These are phyloP conservation scores for Vaucheria bursata DNA, from an alignment of 352 stramenopile genomes.

Conservation along the genomic window DNA sequence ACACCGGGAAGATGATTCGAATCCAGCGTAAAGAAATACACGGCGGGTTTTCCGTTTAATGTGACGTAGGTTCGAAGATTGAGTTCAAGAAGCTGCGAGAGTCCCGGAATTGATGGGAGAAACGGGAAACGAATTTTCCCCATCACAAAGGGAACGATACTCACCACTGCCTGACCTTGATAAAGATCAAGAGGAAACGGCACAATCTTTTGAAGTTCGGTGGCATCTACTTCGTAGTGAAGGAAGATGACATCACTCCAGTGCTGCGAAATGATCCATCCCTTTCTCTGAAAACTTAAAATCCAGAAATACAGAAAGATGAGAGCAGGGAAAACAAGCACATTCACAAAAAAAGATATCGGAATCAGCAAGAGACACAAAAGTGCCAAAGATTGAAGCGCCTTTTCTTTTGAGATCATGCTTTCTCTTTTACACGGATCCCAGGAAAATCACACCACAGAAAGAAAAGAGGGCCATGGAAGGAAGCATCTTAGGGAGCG, in stretches of 20 bases:
- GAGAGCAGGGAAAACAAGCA: too few relatives aligned
- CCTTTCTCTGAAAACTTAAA: background rate
- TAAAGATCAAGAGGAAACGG: background rate
- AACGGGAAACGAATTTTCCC: background rate
- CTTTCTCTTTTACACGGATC: too few relatives aligned
- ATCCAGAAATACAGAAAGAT: background rate
- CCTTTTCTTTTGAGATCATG: too few relatives aligned
- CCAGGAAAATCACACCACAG: too few relatives aligned
- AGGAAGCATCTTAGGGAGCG: background rate
- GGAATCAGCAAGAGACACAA: too few relatives aligned
- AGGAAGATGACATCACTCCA: background rate
- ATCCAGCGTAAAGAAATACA: slow-evolving; percentile 2
- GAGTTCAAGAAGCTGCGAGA: background rate
- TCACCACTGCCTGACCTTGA: background rate
- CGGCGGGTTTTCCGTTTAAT: background rate
- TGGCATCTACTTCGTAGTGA: background rate
- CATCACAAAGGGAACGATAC: background rate
- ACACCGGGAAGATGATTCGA: background rate
- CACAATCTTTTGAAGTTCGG: background rate
- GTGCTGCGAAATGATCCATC: background rate
- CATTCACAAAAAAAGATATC: too few relatives aligned
- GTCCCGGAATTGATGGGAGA: background rate
- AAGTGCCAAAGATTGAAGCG: too few relatives aligned
- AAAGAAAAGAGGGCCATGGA: background rate
- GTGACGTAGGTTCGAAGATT: background rate